A percentile compares a stretch with the other conserved stretches of the same genome.
Conservation (phyloP, 768 basidiomycete species). For the Boletus barrowsii region DNA sequence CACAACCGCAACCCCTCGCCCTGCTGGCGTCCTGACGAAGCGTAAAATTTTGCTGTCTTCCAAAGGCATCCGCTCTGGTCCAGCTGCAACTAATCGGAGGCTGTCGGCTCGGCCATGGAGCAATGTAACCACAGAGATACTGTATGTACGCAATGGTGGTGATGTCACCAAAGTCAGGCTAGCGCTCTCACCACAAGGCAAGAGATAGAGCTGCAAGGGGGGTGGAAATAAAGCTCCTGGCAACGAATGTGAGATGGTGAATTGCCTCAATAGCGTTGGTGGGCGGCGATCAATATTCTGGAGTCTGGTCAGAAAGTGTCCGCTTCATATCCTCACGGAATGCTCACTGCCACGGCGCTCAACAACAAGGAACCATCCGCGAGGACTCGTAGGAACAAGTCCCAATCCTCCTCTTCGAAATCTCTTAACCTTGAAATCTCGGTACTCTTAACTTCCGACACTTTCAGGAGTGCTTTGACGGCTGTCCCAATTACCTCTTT, state of each 20-base stretch:
- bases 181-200: conserved; percentile 44
- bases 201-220: conserved; percentile 51
- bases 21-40: conserved; percentile 78
- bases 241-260: conserved; percentile 64
- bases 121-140: conserved; percentile 57
- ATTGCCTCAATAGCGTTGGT: conserved; percentile 75
- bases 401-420: conserved; percentile 71
- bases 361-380: conserved; percentile 72
- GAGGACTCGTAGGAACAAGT: conserved; percentile 72
- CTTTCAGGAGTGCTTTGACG: conserved; percentile 43
- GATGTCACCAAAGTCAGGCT: conserved; percentile 60
- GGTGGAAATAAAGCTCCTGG: conserved; percentile 45
- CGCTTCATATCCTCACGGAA: neutral
- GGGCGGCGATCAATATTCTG: conserved; percentile 90
- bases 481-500: conserved; percentile 52
- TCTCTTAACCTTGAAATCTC: conserved; percentile 49
- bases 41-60: conserved; percentile 55
- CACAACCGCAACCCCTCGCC: conserved; percentile 67
- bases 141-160: conserved; percentile 61
- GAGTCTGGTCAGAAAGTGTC: conserved; percentile 4
- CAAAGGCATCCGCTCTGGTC: conserved; percentile 36
- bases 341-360: conserved; percentile 67
- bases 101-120: conserved; percentile 59
- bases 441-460: conserved; percentile 6
- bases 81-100: conserved; percentile 42